Conservation (phyloP, 2,329 filamentous ascomycete species). For the Trichophyton benhamiae region DNA sequence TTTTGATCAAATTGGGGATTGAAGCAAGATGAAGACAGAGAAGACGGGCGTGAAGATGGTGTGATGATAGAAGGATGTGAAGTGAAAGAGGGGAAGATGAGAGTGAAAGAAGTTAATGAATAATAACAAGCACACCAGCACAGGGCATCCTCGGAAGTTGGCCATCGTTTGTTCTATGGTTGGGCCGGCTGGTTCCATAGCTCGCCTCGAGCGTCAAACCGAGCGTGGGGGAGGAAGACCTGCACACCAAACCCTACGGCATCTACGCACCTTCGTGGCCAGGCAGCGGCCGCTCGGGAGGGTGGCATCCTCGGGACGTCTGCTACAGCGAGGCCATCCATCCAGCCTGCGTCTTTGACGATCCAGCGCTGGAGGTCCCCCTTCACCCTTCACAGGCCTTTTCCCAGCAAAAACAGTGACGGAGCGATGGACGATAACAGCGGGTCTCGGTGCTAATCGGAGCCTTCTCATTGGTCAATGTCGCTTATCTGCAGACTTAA, state of each 20-base stretch:
- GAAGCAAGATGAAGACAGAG: background rate
- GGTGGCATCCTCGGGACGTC: background rate
- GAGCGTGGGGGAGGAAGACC: background rate
- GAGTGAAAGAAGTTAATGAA: background rate
- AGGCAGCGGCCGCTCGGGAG: background rate
- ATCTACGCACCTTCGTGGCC: background rate
- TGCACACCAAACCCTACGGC: background rate
- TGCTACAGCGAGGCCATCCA: background rate
- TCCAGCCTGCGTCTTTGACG: too few species aligned
- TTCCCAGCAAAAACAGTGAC: background rate
- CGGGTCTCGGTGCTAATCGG: background rate
- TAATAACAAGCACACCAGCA: background rate
- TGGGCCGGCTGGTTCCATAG: background rate
- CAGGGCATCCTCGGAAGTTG: conserved; percentile 2
- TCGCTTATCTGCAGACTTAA: conserved; percentile 1
- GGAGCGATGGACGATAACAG: background rate
- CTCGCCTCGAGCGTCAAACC: background rate
- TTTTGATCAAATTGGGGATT: background rate
- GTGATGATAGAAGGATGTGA: background rate
- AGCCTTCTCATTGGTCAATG: background rate
- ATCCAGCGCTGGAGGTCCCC: background rate
- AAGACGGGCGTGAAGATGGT: background rate
- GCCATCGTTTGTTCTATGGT: background rate
- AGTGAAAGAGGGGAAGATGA: background rate
- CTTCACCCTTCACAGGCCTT: background rate